Percentiles rank a stretch among this genome's conserved stretches.
phyloP scores from a whole-genome alignment of 495 filamentous ascomycete species.

The Podospora appendiculata region DNA sequence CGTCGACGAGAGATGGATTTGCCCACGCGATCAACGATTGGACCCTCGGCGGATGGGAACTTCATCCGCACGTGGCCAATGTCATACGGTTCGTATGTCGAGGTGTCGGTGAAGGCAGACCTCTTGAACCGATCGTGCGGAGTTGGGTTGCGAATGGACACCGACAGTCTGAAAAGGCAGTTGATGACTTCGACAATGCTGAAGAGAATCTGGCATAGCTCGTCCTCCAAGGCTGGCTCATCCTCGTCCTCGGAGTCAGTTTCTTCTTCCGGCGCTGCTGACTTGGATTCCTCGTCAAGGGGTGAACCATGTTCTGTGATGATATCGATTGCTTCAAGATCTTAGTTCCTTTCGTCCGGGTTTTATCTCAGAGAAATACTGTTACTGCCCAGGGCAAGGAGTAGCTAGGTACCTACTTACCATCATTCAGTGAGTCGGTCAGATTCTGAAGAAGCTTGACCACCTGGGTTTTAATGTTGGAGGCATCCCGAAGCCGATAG shows the following conservation, averaged over 20 bases:
- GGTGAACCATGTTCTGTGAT: background rate
- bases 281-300: background rate
- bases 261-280: background rate
- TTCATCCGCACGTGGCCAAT: background rate
- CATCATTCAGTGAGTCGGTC: constrained; percentile 2
- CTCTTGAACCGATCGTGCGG: constrained; percentile 18
- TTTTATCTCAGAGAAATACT: background rate
- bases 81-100: constrained; percentile 7
- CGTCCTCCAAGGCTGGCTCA: background rate
- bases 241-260: background rate
- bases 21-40: constrained; percentile 27
- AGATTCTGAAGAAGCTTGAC: constrained; percentile 25
- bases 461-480: constrained; percentile 30
- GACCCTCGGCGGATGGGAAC: background rate
- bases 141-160: constrained; percentile 16
- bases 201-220: constrained; percentile 7
- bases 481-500: constrained; percentile 37
- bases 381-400: too few relatives aligned
- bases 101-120: constrained; percentile 4
- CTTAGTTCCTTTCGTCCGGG: background rate
- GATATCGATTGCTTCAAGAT: background rate
- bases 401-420: background rate
- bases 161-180: constrained; percentile 11
- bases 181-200: constrained; percentile 10
- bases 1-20: constrained; percentile 33